These are phyloP conservation scores for Lindgomyces ingoldianus DNA, from an alignment of 495 filamentous ascomycete species.

Conservation along the genomic window DNA sequence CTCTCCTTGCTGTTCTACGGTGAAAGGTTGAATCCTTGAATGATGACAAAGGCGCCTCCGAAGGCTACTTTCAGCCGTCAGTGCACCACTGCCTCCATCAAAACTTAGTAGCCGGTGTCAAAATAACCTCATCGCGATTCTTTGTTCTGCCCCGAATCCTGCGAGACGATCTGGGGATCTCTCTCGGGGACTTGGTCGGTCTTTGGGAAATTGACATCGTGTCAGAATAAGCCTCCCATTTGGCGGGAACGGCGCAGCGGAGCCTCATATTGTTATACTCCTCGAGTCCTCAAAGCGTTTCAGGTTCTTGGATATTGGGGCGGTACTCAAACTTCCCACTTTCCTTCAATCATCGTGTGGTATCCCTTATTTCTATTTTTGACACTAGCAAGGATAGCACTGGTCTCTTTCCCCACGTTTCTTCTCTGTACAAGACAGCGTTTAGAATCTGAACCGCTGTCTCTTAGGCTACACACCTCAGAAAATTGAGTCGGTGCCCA, in stretches of 20 bases:
- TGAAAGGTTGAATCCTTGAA: too few species aligned
- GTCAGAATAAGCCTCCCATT: conserved; percentile 26
- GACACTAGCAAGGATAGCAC: neutral
- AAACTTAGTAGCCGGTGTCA: neutral
- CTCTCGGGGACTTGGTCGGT: conserved; percentile 30
- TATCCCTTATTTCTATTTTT: conserved; percentile 15
- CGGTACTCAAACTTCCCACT: neutral
- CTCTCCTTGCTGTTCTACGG: too few species aligned
- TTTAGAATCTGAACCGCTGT: conserved; percentile 3
- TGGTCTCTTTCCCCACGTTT: conserved; percentile 13
- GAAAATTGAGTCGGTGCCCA: conserved; percentile 8
- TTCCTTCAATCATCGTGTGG: neutral
- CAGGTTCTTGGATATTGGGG: neutral
- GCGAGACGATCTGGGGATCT: conserved; percentile 2
- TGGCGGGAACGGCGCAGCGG: neutral
- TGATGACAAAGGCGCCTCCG: neutral
- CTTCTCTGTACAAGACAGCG: conserved; percentile 16
- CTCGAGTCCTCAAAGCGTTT: conserved; percentile 14
- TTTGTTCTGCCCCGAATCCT: neutral
- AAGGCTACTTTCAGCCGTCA: neutral
- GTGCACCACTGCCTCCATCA: neutral
- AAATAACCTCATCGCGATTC: conserved; percentile 4
- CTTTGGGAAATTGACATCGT: neutral
- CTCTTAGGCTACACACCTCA: conserved; percentile 3
- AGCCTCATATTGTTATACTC: conserved; percentile 21